A percentile compares a stretch with the other conserved stretches of the same genome.
phyloP scores from a whole-genome alignment of 1,284 basidiomycete genomes.

The Termitomyces sp. region DNA sequence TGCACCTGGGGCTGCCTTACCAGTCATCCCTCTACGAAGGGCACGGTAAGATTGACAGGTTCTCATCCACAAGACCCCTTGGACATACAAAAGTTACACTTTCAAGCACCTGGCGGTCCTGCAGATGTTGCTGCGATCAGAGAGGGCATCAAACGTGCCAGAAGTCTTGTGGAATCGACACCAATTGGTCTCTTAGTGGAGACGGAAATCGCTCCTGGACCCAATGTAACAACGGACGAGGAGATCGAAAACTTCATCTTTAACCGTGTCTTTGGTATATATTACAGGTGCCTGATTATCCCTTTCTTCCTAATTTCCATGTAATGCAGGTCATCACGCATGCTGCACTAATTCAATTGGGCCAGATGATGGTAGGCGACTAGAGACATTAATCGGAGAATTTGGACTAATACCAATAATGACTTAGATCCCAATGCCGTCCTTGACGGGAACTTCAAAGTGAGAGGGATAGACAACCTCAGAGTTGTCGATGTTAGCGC shows the following conservation, averaged over 20 bases:
- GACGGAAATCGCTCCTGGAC: conserved; percentile 22
- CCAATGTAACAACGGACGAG: conserved; percentile 21
- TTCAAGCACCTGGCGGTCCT: conserved; percentile 22
- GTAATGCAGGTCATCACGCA: conserved; percentile 25
- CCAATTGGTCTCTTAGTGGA: conserved; percentile 22
- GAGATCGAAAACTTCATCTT: conserved; percentile 24
- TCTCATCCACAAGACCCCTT: conserved; percentile 27
- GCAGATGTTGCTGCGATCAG: conserved; percentile 23
- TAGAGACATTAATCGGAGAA: too few relatives aligned
- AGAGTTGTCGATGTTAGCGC: conserved; percentile 28
- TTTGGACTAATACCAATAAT: neutral
- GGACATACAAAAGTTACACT: conserved; percentile 27
- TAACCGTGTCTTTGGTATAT: conserved; percentile 24
- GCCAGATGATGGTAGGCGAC: conserved; percentile 20
- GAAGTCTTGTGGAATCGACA: conserved; percentile 18
- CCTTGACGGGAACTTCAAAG: conserved; percentile 27
- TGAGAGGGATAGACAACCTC: conserved; percentile 25
- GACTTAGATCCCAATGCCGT: conserved; percentile 25
- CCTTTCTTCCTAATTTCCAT: neutral
- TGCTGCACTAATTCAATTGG: conserved; percentile 32
- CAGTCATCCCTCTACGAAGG: conserved; percentile 18
- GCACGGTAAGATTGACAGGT: conserved; percentile 26
- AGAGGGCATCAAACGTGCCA: conserved; percentile 21
- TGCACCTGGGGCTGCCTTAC: conserved; percentile 19
- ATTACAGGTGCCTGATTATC: neutral